phyloP scores from a whole-genome alignment of 495 filamentous ascomycete genomes.

The Elasticomyces elasticus region DNA sequence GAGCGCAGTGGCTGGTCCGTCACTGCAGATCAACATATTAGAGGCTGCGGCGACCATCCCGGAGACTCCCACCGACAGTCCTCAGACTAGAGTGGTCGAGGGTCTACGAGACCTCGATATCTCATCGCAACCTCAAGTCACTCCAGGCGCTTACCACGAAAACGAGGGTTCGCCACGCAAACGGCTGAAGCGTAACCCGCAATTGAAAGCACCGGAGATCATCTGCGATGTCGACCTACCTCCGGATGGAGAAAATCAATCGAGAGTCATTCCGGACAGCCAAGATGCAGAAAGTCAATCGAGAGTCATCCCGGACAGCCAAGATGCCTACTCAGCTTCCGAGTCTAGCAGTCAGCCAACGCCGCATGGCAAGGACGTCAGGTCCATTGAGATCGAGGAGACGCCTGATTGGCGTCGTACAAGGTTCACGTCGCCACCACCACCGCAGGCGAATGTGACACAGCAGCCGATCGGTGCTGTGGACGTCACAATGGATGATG shows the following conservation, averaged over 20 bases:
- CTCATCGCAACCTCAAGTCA: not conserved
- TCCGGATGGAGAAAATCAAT: too few species aligned
- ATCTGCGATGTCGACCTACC: too few species aligned
- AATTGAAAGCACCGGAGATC: not conserved
- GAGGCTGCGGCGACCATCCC: not conserved
- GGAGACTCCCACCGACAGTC: conserved; percentile 7
- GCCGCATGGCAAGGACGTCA: not conserved
- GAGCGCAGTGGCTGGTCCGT: not conserved
- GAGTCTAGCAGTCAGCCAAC: not conserved
- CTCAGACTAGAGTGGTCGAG: conserved; percentile 12
- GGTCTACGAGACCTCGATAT: conserved; percentile 3
- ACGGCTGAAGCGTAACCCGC: not conserved
- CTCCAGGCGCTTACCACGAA: not conserved
- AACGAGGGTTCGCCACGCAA: not conserved
- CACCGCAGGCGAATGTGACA: not conserved
- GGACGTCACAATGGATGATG: too few species aligned
- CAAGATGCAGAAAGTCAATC: too few species aligned
- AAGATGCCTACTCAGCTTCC: not conserved
- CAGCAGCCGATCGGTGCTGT: not conserved
- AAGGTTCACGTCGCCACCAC: not conserved
- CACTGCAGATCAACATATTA: not conserved
- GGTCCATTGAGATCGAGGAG: conserved; percentile 5
- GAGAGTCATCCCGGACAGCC: too few species aligned
- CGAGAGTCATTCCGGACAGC: too few species aligned
- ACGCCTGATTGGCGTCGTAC: conserved; percentile 6